phyloP scores from a whole-genome alignment of 2,329 filamentous ascomycete species.

The Neofusicoccum kwambonambiense region DNA sequence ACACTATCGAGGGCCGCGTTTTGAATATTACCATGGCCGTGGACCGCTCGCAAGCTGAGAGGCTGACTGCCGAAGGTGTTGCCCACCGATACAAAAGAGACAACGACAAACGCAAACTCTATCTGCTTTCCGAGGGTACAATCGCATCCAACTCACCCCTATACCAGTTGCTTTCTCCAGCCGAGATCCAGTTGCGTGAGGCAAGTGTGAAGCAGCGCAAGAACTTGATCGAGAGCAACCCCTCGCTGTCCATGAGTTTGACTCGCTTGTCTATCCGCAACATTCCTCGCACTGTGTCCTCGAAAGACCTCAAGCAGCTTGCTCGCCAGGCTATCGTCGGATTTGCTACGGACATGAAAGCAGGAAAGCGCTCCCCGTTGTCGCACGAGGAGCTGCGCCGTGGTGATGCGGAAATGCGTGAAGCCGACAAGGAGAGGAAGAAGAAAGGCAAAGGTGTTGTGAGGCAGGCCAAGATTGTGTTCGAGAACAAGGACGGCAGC shows the following conservation, averaged over 20 bases:
- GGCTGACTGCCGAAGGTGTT: conserved; percentile 68
- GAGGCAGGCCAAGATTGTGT: conserved; percentile 90
- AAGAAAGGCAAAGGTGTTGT: conserved; percentile 83
- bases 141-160: conserved; percentile 75
- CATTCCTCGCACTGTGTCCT: conserved; percentile 76
- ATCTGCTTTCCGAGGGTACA: conserved; percentile 81
- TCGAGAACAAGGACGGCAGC: conserved; percentile 79
- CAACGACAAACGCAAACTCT: conserved; percentile 87
- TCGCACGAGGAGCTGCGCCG: conserved; percentile 87
- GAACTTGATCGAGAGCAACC: conserved; percentile 86
- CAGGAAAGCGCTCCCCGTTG: conserved; percentile 69
- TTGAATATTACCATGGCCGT: conserved; percentile 84
- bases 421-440: conserved; percentile 77
- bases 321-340: conserved; percentile 91
- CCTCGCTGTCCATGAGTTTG: conserved; percentile 81
- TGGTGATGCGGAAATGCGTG: conserved; percentile 75
- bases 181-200: conserved; percentile 85
- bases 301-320: conserved; percentile 86
- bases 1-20: conserved; percentile 87
- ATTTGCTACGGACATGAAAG: conserved; percentile 87
- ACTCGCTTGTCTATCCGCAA: conserved; percentile 91
- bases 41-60: conserved; percentile 73
- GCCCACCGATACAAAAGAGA: conserved; percentile 65
- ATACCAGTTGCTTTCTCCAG: conserved; percentile 71
- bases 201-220: conserved; percentile 84